These are phyloP conservation scores for Linnemannia zychae DNA, from an alignment of 192 early-diverging fungal species.

Conservation along the genomic window DNA sequence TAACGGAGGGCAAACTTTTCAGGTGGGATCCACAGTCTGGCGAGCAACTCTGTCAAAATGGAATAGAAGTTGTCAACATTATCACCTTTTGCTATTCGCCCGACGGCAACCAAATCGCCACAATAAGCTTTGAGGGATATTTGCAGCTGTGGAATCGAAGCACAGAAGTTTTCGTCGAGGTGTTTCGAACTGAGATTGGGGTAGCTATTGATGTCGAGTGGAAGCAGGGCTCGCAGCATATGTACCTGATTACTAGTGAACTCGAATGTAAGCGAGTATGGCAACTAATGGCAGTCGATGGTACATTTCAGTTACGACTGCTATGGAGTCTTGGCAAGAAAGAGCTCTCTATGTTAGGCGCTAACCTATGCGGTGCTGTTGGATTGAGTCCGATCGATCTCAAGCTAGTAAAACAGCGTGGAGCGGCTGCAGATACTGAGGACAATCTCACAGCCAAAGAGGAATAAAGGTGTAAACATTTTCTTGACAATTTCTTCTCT, in stretches of 20 bases:
- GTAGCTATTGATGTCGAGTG: background rate
- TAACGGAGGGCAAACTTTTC: background rate
- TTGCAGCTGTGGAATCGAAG: background rate
- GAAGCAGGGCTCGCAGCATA: background rate
- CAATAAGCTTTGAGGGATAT: background rate
- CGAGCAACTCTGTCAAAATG: background rate
- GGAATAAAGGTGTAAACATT: no score
- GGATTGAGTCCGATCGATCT: background rate
- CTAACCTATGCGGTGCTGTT: background rate
- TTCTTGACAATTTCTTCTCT: no score
- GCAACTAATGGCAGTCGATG: background rate
- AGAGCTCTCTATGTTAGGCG: background rate
- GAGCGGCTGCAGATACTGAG: no score
- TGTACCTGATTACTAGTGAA: background rate
- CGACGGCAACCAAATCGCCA: background rate
- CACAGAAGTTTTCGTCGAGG: background rate
- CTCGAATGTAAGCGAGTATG: background rate
- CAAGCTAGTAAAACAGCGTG: background rate
- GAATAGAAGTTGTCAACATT: background rate
- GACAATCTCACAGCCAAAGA: no score
- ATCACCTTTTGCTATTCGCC: background rate
- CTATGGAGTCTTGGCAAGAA: background rate
- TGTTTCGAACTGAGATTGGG: background rate
- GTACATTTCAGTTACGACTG: background rate
- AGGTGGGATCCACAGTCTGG: background rate